Base-by-base conservation (phyloP, 352 stramenopile species). In the Phytophthora fragariaefolia region DNA sequence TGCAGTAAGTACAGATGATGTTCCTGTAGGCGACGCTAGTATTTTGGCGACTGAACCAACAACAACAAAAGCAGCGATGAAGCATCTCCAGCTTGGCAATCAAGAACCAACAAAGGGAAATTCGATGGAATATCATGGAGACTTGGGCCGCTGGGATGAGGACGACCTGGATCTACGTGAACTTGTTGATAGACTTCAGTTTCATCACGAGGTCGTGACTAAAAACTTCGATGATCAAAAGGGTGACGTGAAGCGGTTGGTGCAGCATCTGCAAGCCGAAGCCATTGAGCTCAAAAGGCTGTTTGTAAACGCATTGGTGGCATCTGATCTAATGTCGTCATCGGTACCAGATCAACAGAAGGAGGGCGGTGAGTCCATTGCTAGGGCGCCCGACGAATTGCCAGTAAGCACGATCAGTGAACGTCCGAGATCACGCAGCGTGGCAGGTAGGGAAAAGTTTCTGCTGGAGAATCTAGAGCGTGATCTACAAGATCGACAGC, bases 141-240 rank as follows among this genome's bases (percentile, higher is more conserved):
- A 92, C 18, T 74, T 92, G 15, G 74, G 58, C 4, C 78, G 80
- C 1, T 93, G 87, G 85, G 79, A 89, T 45, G 83, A 93, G 22
- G 87, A 95, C 64, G 85, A 92, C 27, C 26, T 92, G 40, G 85
- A 91, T 22, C 48, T 95, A 6, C 83, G 85, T 4, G 83, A 93
- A 22, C 77, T 95, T 1, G 74, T 93, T 0, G 85, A 95, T 45
- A 76, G 85, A 20, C 54, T 95, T 38, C 85, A 93, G 54, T 87
- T 84, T 38, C 85, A 95, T 48, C 87, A 95, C 59, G 87, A 95
- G 51, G 74, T 77, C 3, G 83, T 92, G 22, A 70, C 82, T 6
- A 93, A 92, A 58, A 82, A 61, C 28, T 93, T 93, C 24, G 80
- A 92, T 26, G 77, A 92, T 26, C 84, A 93, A 42, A 87, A 90